These are phyloP conservation scores for Cladosporium halotolerans DNA, from an alignment of 2,329 filamentous ascomycete species.

Conservation along the genomic window DNA sequence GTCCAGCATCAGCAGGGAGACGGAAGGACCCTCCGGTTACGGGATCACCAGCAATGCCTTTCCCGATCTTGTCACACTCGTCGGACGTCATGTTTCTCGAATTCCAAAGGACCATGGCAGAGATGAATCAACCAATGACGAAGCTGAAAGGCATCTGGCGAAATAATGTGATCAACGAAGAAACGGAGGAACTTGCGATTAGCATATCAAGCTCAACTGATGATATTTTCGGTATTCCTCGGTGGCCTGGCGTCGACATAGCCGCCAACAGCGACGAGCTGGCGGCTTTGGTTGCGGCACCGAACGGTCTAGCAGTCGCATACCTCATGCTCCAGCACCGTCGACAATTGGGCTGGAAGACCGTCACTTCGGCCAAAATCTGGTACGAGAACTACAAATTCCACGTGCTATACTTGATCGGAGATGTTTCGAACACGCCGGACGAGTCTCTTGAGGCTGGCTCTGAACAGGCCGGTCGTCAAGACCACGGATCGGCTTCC, in stretches of 20 bases:
- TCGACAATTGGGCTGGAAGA: constrained; percentile 13
- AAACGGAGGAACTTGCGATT: not conserved
- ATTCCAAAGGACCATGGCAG: constrained; percentile 8
- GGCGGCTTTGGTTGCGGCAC: constrained; percentile 12
- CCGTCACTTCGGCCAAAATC: constrained; percentile 2
- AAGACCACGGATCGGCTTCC: not conserved
- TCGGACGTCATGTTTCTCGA: constrained; percentile 17
- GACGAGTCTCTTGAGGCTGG: not conserved
- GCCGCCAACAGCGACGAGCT: constrained; percentile 5
- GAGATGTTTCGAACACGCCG: not conserved
- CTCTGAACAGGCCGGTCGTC: too few relatives aligned
- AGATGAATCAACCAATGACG: constrained; percentile 1
- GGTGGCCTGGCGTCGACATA: constrained; percentile 2
- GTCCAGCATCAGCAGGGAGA: not conserved
- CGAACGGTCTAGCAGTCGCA: constrained; percentile 12
- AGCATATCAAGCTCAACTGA: not conserved
- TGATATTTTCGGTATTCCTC: not conserved
- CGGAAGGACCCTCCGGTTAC: constrained; percentile 2
- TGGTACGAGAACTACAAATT: not conserved
- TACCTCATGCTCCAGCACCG: constrained; percentile 15
- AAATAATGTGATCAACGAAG: not conserved
- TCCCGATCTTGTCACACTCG: constrained; percentile 5
- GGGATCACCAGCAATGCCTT: constrained; percentile 1
- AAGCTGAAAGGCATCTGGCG: constrained; percentile 1
- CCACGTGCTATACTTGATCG: not conserved